Evolutionary conservation across 225 moss, liverwort and hornwort species (phyloP).

Genomic region (Thuidium tamariscinum): DNA sequence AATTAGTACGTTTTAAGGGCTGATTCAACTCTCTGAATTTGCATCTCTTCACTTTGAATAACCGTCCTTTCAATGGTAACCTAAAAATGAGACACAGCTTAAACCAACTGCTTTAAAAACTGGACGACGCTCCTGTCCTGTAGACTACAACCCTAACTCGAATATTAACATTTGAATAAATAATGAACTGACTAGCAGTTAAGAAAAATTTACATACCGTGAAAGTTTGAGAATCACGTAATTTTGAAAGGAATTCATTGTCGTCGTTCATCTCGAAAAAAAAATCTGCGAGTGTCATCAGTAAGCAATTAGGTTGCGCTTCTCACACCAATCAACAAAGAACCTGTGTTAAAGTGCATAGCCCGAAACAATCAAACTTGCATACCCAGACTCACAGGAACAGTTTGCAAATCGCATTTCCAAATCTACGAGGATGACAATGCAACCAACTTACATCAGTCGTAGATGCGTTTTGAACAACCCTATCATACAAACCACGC

Average conservation of each 20-base stretch:
- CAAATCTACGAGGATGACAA: background rate
- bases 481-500: background rate
- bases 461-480: background rate
- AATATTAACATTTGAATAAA: background rate
- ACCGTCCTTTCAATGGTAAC: background rate
- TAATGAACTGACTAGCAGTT: background rate
- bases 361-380: background rate
- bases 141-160: background rate
- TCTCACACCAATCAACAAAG: background rate
- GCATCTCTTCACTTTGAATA: background rate
- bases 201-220: conserved; percentile 38
- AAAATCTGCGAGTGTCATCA: conserved; percentile 45
- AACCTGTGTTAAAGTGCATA: background rate
- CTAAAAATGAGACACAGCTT: background rate
- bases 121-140: background rate
- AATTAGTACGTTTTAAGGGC: background rate
- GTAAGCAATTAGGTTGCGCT: background rate
- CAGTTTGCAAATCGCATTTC: background rate
- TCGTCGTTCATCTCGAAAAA: conserved; percentile 98
- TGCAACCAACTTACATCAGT: background rate
- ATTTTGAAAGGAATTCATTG: conserved; percentile 70
- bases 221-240: conserved; percentile 65
- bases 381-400: background rate
- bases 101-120: background rate
- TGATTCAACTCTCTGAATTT: background rate